These are phyloP conservation scores for Deinandra increscens DNA, from an alignment of 129 eudicot genomes.

Conservation along the genomic window DNA sequence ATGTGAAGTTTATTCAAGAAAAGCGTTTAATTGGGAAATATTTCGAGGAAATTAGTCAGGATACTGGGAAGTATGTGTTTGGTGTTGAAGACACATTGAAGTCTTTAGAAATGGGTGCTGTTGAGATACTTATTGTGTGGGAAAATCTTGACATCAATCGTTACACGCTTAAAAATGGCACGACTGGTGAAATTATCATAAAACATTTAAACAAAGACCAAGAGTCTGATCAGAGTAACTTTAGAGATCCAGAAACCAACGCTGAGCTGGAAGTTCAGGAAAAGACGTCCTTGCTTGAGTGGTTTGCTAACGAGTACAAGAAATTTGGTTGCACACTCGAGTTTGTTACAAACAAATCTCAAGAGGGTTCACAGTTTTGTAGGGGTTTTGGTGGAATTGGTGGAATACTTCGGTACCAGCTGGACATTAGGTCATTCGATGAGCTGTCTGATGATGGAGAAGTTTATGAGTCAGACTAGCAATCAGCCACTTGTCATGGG, in stretches of 20 bases:
- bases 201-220: conserved; percentile 24
- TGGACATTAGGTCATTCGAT: conserved; percentile 13
- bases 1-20: conserved; percentile 44
- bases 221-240: conserved; percentile 40
- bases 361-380: conserved; percentile 18
- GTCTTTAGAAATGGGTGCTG: conserved; percentile 48
- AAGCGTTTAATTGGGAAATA: conserved; percentile 42
- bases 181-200: conserved; percentile 31
- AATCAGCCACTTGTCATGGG: conserved; percentile 24
- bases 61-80: conserved; percentile 35
- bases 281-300: conserved; percentile 34
- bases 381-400: conserved; percentile 44
- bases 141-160: conserved; percentile 37
- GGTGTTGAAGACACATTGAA: conserved; percentile 43
- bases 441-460: conserved; percentile 2
- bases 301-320: conserved; percentile 39
- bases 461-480: conserved; percentile 7
- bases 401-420: conserved; percentile 38
- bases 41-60: conserved; percentile 48
- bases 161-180: conserved; percentile 29
- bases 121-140: conserved; percentile 43
- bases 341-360: conserved; percentile 14
- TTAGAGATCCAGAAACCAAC: conserved; percentile 28
- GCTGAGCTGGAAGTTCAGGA: conserved; percentile 43
- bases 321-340: conserved; percentile 12